Evolutionary conservation across 1,284 basidiomycete species (phyloP).

Genomic region (Heterobasidion occidentale): DNA sequence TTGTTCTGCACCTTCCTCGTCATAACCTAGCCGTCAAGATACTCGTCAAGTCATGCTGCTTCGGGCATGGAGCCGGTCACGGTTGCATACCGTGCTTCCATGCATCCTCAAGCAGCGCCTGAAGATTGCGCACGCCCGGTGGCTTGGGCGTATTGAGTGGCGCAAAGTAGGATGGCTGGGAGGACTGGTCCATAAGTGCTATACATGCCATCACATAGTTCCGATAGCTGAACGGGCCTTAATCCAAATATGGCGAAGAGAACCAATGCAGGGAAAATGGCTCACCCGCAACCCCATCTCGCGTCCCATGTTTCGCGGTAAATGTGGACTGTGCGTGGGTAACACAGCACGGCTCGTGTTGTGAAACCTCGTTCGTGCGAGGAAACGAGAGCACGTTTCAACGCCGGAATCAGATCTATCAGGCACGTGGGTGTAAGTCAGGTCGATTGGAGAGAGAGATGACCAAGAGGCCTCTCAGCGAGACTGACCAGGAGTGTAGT

Average conservation of each 20-base stretch:
- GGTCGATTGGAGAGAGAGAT: conserved; percentile 3
- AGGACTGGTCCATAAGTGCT: conserved; percentile 56
- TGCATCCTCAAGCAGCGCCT: conserved; percentile 72
- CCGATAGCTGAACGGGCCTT: conserved; percentile 52
- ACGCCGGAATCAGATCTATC: conserved; percentile 59
- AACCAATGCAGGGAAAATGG: conserved; percentile 1
- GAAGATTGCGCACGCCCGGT: conserved; percentile 69
- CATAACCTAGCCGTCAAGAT: conserved; percentile 48
- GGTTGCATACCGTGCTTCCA: conserved; percentile 53
- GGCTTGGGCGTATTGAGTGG: conserved; percentile 46
- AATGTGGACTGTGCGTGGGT: conserved; percentile 55
- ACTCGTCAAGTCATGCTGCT: neutral
- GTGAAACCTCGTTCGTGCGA: conserved; percentile 45
- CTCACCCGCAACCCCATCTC: conserved; percentile 71
- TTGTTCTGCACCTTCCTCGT: conserved; percentile 56
- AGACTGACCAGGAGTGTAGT: conserved; percentile 60
- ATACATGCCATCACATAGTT: conserved; percentile 82
- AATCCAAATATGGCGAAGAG: neutral
- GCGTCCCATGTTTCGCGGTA: conserved; percentile 47
- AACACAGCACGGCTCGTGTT: conserved; percentile 58
- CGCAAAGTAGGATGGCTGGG: conserved; percentile 51
- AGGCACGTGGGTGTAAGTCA: neutral
- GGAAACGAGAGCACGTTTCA: conserved; percentile 48
- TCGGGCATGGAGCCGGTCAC: neutral
- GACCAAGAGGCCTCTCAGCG: neutral